Conservation (phyloP, 768 basidiomycete genomes). For the Termitomyces sp. region DNA sequence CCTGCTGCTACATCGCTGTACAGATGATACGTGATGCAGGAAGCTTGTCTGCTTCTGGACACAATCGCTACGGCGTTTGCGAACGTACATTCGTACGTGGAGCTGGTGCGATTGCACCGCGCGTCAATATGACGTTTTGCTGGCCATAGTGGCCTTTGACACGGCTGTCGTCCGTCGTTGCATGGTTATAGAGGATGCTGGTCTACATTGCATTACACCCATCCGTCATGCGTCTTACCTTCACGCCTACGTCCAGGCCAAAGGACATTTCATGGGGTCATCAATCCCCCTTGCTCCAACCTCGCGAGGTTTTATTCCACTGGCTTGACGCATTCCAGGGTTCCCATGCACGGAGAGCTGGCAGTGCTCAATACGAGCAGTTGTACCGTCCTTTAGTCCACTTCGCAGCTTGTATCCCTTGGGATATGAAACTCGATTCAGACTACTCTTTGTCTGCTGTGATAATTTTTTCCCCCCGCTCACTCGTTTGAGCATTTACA, state of each 20-base stretch:
- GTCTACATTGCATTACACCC: background rate
- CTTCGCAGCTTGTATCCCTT: conserved; percentile 51
- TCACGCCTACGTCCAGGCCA: background rate
- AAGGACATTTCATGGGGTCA: background rate
- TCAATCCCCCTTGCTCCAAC: background rate
- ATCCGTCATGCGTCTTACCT: background rate
- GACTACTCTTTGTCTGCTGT: conserved; percentile 56
- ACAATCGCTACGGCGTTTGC: background rate
- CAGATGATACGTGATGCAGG: background rate
- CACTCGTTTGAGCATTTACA: conserved; percentile 14
- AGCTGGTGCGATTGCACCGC: background rate
- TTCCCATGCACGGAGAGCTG: conserved; percentile 14
- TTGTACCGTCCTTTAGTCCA: conserved; percentile 53
- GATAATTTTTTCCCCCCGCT: conserved; percentile 15
- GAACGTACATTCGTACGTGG: background rate
- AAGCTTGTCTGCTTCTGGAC: background rate
- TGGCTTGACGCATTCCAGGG: conserved; percentile 1
- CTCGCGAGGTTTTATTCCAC: conserved; percentile 5
- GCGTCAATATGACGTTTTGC: background rate
- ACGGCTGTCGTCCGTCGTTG: background rate
- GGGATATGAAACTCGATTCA: conserved; percentile 51
- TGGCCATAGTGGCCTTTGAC: background rate
- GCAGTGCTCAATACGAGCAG: conserved; percentile 3
- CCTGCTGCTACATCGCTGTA: background rate
- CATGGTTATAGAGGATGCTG: background rate